These are phyloP conservation scores for Globisporangium spinosum DNA, from an alignment of 352 stramenopile genomes.

Conservation along the genomic window DNA sequence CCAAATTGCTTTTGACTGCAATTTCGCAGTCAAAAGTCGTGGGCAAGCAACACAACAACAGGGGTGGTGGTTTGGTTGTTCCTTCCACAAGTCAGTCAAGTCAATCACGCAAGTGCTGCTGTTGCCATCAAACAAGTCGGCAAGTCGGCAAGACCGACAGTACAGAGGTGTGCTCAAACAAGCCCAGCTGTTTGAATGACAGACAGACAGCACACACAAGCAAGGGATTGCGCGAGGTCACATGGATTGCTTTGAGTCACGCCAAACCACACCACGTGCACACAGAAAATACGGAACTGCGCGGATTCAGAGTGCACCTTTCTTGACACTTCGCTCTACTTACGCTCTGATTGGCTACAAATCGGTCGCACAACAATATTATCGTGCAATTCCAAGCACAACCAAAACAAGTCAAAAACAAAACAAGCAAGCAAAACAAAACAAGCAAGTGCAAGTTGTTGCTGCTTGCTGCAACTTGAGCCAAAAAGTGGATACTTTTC, in stretches of 20 bases:
- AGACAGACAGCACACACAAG: not conserved
- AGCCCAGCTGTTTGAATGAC: not conserved
- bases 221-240: not conserved
- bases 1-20: not conserved
- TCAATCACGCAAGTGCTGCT: not conserved
- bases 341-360: slow-evolving; percentile 4
- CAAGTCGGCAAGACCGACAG: not conserved
- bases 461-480: not conserved
- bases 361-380: not conserved
- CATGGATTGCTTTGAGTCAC: not conserved
- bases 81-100: not conserved
- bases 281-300: not conserved
- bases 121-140: not conserved
- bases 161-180: not conserved
- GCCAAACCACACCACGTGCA: not conserved
- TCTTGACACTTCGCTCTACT: not conserved
- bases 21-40: not conserved
- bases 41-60: no score
- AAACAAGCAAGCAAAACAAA: not conserved
- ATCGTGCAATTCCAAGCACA: not conserved
- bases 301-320: not conserved
- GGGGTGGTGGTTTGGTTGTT: not conserved
- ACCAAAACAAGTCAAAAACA: not conserved
- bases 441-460: not conserved
- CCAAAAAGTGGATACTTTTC: not conserved